Conservation (phyloP, 352 stramenopile genomes). For the Pythium rishiriense region DNA sequence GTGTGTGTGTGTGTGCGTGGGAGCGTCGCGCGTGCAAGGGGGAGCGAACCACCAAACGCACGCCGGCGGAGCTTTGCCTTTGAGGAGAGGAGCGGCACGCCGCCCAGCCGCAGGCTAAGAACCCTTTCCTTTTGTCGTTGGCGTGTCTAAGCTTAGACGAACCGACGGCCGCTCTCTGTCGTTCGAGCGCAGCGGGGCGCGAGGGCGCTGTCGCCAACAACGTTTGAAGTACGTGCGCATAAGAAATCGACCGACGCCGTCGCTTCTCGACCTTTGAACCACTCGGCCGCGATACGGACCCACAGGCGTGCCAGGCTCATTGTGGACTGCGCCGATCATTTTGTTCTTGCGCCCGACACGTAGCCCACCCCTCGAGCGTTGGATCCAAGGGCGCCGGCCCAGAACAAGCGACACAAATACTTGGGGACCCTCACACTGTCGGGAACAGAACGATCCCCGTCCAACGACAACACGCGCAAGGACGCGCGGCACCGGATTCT, state of each 20-base stretch:
- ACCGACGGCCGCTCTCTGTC: neutral
- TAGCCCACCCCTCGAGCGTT: neutral
- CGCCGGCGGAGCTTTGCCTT: neutral
- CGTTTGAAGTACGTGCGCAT: conserved; percentile 8
- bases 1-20: neutral
- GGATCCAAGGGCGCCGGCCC: neutral
- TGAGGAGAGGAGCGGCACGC: neutral
- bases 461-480: neutral
- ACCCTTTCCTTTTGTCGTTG: neutral
- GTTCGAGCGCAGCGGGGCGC: neutral
- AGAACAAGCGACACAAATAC: neutral
- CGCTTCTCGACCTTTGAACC: conserved; percentile 8
- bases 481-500: neutral
- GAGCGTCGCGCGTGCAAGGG: neutral
- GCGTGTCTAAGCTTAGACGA: conserved; percentile 15
- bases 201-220: conserved; percentile 7
- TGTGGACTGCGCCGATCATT: neutral
- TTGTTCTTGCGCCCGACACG: neutral
- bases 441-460: neutral
- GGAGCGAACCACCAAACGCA: neutral
- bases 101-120: conserved; percentile 3
- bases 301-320: neutral
- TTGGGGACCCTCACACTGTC: neutral
- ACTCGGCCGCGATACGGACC: neutral
- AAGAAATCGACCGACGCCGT: conserved; percentile 3